A percentile compares a stretch with the other conserved stretches of the same genome.
Evolutionary conservation across 352 stramenopile species (phyloP).

Genomic region (Saprolegnia parasitica): DNA sequence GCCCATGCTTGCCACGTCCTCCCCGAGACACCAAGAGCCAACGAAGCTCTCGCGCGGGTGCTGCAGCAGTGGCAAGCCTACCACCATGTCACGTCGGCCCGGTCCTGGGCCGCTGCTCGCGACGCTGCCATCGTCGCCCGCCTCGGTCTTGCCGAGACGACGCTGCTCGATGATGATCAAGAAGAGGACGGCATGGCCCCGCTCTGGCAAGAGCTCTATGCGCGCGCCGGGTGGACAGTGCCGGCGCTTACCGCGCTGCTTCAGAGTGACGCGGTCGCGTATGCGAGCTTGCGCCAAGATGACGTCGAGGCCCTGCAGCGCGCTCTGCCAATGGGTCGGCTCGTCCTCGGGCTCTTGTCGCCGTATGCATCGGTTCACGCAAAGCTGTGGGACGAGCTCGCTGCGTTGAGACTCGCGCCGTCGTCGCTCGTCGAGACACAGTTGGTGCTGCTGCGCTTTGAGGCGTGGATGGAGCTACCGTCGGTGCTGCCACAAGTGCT

Average conservation of each 20-base stretch:
- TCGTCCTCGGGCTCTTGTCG: background rate
- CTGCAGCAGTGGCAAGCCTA: constrained; percentile 5
- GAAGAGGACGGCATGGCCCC: background rate
- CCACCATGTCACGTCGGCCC: background rate
- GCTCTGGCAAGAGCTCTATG: constrained; percentile 3
- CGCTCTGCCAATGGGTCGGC: background rate
- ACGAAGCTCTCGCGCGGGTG: background rate
- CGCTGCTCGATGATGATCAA: background rate
- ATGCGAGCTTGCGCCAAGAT: background rate
- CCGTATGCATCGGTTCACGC: background rate
- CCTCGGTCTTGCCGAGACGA: background rate
- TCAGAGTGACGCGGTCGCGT: background rate
- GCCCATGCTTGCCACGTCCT: background rate
- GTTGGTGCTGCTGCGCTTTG: constrained; percentile 8
- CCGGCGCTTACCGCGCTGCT: background rate
- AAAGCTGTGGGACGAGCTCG: background rate
- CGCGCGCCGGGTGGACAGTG: background rate
- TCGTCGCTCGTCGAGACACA: background rate
- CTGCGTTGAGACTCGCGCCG: background rate
- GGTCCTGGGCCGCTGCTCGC: background rate
- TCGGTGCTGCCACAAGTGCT: background rate
- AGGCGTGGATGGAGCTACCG: constrained; percentile 1
- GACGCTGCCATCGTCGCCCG: background rate
- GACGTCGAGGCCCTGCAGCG: background rate
- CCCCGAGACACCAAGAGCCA: background rate